These are phyloP conservation scores for Xylaria digitata DNA, from an alignment of 2,329 filamentous ascomycete genomes.

Conservation along the genomic window DNA sequence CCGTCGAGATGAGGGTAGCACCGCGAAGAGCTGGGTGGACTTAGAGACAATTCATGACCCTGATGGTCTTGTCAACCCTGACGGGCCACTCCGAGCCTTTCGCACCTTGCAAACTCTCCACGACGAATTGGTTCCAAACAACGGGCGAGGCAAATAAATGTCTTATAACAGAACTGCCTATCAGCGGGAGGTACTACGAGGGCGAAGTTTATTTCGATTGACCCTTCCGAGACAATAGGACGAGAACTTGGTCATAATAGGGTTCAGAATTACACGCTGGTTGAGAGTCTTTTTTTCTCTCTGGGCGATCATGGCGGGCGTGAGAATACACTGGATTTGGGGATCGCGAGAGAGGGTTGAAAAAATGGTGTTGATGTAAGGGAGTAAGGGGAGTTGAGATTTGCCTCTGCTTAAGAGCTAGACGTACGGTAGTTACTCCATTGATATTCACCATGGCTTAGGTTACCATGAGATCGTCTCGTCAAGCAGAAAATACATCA, in stretches of 20 bases:
- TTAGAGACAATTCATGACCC: constrained; percentile 31
- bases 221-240: neutral
- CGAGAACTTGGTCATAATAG: neutral
- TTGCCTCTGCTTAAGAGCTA: neutral
- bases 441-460: neutral
- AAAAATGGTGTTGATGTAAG: neutral
- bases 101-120: constrained; percentile 28
- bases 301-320: neutral
- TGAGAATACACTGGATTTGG: neutral
- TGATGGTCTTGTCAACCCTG: constrained; percentile 33
- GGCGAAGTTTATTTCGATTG: no score
- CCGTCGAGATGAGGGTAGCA: neutral
- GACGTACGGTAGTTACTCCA: no score
- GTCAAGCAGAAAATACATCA: neutral
- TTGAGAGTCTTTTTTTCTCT: neutral
- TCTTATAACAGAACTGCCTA: neutral
- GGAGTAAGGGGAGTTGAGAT: neutral
- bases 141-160: no score
- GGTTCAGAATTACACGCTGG: neutral
- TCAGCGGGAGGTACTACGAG: neutral
- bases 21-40: neutral
- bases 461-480: neutral
- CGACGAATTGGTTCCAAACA: constrained; percentile 8
- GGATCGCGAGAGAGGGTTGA: neutral
- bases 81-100: constrained; percentile 36